A percentile compares a stretch with the other conserved stretches of the same genome.
Evolutionary conservation across 2,329 filamentous ascomycete genomes (phyloP).

Genomic region (Fusarium concolor): DNA sequence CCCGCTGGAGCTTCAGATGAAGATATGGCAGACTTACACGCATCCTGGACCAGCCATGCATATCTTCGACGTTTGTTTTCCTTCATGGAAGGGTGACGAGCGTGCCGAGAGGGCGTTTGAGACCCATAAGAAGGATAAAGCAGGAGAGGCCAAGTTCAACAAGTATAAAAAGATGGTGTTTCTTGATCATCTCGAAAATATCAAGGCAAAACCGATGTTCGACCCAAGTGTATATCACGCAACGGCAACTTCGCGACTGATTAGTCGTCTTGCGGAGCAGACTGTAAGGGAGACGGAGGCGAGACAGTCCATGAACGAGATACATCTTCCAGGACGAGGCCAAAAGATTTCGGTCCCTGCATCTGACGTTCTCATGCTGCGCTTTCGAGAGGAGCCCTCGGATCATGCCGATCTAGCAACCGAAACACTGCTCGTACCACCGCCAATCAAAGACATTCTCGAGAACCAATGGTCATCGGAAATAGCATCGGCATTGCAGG

Average conservation of each 20-base stretch:
- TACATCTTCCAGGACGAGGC: constrained; percentile 44
- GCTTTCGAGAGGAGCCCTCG: constrained; percentile 37
- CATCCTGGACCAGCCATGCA: constrained; percentile 42
- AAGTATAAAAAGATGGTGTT: constrained; percentile 37
- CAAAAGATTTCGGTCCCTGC: constrained; percentile 41
- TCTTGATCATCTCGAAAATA: constrained; percentile 29
- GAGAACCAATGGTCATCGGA: constrained; percentile 47
- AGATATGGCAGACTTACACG: constrained; percentile 40
- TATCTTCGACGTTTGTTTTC: constrained; percentile 47
- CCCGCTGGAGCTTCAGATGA: constrained; percentile 41
- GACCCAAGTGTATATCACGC: constrained; percentile 40
- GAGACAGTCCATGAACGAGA: constrained; percentile 27
- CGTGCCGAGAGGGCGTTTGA: constrained; percentile 32
- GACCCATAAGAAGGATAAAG: not conserved
- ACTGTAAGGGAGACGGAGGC: not conserved
- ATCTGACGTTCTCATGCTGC: constrained; percentile 47
- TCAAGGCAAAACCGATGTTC: not conserved
- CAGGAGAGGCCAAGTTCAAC: constrained; percentile 5
- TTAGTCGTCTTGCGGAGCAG: constrained; percentile 23
- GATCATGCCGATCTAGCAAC: constrained; percentile 17
- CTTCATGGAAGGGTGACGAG: constrained; percentile 34
- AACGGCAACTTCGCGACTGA: constrained; percentile 8
- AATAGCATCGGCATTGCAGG: constrained; percentile 43
- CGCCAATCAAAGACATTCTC: constrained; percentile 43
- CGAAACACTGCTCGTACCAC: constrained; percentile 32